Percentiles rank a stretch among this genome's conserved stretches.
phyloP scores from a whole-genome alignment of 2,329 filamentous ascomycete species.

The Microcyclospora tardicrescens region DNA sequence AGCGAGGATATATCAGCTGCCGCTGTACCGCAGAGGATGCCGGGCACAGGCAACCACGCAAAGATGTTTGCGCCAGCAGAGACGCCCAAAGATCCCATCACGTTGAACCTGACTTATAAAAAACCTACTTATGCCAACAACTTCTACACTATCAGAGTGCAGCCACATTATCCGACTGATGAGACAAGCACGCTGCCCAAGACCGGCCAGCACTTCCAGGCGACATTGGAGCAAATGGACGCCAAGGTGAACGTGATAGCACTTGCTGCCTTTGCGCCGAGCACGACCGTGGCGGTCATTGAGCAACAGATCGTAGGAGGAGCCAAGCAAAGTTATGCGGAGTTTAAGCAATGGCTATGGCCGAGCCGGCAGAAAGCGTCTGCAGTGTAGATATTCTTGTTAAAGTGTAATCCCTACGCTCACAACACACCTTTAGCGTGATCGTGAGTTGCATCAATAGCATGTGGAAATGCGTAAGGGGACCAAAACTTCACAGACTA shows the following conservation, averaged over 20 bases:
- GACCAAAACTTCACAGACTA: too few relatives aligned
- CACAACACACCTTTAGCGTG: too few relatives aligned
- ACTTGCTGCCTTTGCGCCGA: slow-evolving; percentile 16
- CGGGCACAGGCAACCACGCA: slow-evolving; percentile 20
- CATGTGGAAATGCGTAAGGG: too few relatives aligned
- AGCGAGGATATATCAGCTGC: slow-evolving; percentile 8
- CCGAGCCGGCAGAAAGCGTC: slow-evolving; percentile 15
- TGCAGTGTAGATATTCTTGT: neutral
- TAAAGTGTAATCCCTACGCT: too few relatives aligned
- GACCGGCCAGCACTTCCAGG: slow-evolving; percentile 35
- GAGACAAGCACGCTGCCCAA: slow-evolving; percentile 18
- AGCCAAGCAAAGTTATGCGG: slow-evolving; percentile 11
- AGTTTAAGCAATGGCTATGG: slow-evolving; percentile 24
- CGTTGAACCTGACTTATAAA: slow-evolving; percentile 45
- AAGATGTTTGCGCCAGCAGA: slow-evolving; percentile 13
- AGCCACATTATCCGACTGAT: slow-evolving; percentile 21
- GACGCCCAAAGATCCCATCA: slow-evolving; percentile 20
- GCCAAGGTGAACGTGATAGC: slow-evolving; percentile 48
- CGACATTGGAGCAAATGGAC: slow-evolving; percentile 41
- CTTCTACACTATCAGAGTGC: slow-evolving; percentile 50
- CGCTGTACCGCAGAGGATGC: slow-evolving; percentile 18
- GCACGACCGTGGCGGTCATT: slow-evolving; percentile 9
- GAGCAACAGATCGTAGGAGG: slow-evolving; percentile 9
- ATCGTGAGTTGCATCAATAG: too few relatives aligned
- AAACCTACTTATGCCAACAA: slow-evolving; percentile 45